Evolutionary conservation across 305 asterid species (phyloP).

Genomic region (Caryopteris hybrid): DNA sequence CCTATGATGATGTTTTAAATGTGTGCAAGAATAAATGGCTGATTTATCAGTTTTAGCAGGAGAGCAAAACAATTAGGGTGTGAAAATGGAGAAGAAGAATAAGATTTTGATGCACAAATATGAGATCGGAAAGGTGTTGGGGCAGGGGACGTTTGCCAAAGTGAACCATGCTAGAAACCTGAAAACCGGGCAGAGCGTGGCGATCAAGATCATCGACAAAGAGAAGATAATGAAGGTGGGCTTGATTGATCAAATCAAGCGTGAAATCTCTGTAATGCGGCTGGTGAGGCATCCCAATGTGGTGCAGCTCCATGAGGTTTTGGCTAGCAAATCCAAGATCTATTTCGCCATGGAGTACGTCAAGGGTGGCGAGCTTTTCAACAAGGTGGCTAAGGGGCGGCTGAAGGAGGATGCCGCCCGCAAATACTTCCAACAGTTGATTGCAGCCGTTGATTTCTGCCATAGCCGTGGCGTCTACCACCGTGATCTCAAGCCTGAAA

Average conservation of each 20-base stretch:
- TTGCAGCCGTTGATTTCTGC: conserved; percentile 47
- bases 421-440: conserved; percentile 44
- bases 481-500: conserved; percentile 43
- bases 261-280: conserved; percentile 46
- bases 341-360: conserved; percentile 47
- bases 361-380: conserved; percentile 41
- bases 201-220: conserved; percentile 42
- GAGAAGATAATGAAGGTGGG: conserved; percentile 42
- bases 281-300: conserved; percentile 45
- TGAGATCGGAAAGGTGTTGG: conserved; percentile 41
- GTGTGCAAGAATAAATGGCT: not conserved
- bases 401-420: conserved; percentile 43
- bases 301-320: conserved; percentile 39
- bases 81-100: conserved; percentile 31
- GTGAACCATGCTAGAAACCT: conserved; percentile 42
- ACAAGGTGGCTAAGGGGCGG: conserved; percentile 42
- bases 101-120: conserved; percentile 34
- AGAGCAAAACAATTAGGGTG: not conserved
- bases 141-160: conserved; percentile 48
- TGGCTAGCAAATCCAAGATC: conserved; percentile 44
- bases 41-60: not conserved
- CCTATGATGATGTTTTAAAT: not conserved
- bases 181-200: conserved; percentile 34
- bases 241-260: conserved; percentile 37
- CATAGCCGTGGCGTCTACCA: conserved; percentile 54